Evolutionary conservation across 2,329 filamentous ascomycete species (phyloP).

Genomic region (Aureobasidium musti): DNA sequence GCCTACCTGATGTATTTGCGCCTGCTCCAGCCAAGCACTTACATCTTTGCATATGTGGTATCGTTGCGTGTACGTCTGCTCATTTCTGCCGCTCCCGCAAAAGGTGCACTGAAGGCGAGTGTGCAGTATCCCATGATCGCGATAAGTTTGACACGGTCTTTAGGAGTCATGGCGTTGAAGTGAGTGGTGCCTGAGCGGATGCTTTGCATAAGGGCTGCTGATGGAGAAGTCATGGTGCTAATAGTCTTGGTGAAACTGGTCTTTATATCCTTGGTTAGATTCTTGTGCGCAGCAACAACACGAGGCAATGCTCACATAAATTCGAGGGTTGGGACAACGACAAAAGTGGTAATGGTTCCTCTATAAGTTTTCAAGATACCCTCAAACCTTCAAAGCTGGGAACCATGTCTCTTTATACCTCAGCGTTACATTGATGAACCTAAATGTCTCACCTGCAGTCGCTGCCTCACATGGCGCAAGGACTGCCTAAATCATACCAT

Average conservation of each 20-base stretch:
- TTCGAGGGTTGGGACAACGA: not conserved
- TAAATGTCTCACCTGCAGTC: slow-evolving; percentile 3
- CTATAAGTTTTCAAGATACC: not conserved
- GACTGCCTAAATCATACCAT: slow-evolving; percentile 21
- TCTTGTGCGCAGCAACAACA: not conserved
- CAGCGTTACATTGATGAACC: not conserved
- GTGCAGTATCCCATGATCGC: slow-evolving; percentile 41
- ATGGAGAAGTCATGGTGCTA: slow-evolving; percentile 15
- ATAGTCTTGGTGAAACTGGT: not conserved
- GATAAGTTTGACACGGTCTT: slow-evolving; percentile 37
- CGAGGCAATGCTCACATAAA: not conserved
- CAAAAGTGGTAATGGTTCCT: not conserved
- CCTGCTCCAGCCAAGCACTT: slow-evolving; percentile 28
- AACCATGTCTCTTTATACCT: not conserved
- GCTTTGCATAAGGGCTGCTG: slow-evolving; percentile 32
- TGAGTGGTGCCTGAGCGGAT: slow-evolving; percentile 36
- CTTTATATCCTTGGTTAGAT: not conserved
- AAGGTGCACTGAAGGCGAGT: slow-evolving; percentile 41
- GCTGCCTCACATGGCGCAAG: slow-evolving; percentile 11
- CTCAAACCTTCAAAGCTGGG: not conserved
- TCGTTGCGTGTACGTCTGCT: slow-evolving; percentile 40
- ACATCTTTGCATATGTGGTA: slow-evolving; percentile 40
- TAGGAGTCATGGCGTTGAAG: slow-evolving; percentile 30
- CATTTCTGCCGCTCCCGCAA: slow-evolving; percentile 41
- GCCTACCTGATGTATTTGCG: not conserved